Conservation (phyloP, 768 basidiomycete genomes). For the Mycena filopes region DNA sequence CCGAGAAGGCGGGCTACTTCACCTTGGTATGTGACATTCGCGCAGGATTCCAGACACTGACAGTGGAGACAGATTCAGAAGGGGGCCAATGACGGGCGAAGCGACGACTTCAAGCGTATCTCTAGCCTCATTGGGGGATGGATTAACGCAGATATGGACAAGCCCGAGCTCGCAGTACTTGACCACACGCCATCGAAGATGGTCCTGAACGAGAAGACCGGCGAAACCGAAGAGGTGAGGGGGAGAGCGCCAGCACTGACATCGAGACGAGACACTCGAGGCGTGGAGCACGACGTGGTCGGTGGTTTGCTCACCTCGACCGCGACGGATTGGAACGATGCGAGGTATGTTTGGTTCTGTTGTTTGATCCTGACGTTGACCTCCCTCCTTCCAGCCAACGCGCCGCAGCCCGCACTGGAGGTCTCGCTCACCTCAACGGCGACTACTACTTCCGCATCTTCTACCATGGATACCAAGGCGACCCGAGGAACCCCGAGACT, state of each 20-base stretch:
- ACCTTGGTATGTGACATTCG: conserved; percentile 9
- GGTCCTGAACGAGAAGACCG: neutral
- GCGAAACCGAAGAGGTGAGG: too few species aligned
- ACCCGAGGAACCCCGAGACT: neutral
- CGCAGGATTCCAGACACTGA: too few species aligned
- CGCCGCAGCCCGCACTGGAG: neutral
- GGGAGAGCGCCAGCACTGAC: conserved; percentile 7
- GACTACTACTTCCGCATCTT: conserved; percentile 20
- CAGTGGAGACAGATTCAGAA: conserved; percentile 21
- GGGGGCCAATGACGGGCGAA: conserved; percentile 30
- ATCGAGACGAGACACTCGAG: conserved; percentile 8
- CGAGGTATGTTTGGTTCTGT: neutral
- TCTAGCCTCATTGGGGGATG: neutral
- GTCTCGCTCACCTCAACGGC: neutral
- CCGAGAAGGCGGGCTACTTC: neutral
- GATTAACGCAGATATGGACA: conserved; percentile 7
- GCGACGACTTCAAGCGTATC: conserved; percentile 10
- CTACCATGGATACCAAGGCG: conserved; percentile 15
- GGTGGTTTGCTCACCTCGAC: conserved; percentile 2
- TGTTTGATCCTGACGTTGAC: neutral
- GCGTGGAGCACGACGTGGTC: conserved; percentile 13
- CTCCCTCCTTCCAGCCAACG: too few species aligned
- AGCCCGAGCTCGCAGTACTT: neutral
- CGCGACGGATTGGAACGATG: conserved; percentile 9
- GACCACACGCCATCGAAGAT: conserved; percentile 5